phyloP scores from a whole-genome alignment of 2,329 filamentous ascomycete genomes.

The Emydomyces testavorans region DNA sequence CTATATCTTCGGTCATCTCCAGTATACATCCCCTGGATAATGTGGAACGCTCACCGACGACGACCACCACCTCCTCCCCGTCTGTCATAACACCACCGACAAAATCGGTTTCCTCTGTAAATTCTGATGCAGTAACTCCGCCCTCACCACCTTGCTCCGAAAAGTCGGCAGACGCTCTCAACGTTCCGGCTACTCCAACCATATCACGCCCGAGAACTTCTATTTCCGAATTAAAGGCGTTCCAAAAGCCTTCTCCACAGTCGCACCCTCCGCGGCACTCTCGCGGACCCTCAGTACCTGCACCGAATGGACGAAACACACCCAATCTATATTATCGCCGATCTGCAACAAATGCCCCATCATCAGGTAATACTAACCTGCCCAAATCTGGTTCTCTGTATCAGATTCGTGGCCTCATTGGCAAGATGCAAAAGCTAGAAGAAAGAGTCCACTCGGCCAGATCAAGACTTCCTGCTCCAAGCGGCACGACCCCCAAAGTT shows the following conservation, averaged over 20 bases:
- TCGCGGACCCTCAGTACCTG: conserved; percentile 49
- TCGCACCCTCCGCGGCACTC: conserved; percentile 39
- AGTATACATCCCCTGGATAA: conserved; percentile 35
- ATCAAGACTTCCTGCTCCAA: conserved; percentile 78
- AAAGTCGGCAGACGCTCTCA: conserved; percentile 52
- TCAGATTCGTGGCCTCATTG: conserved; percentile 86
- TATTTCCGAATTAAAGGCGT: conserved; percentile 40
- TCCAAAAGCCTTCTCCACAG: conserved; percentile 43
- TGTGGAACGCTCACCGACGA: conserved; percentile 55
- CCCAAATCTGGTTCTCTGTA: conserved; percentile 56
- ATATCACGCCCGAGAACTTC: conserved; percentile 34
- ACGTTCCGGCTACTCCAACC: conserved; percentile 43
- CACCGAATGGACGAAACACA: conserved; percentile 36
- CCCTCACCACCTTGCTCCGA: conserved; percentile 93
- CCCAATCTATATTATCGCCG: conserved; percentile 35
- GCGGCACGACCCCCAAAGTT: conserved; percentile 61
- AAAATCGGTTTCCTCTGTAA: conserved; percentile 51
- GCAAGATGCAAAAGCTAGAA: conserved; percentile 94
- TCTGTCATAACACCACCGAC: conserved; percentile 75
- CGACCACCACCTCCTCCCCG: conserved; percentile 69
- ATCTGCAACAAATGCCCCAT: conserved; percentile 8
- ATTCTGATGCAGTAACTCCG: conserved; percentile 63
- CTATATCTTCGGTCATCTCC: conserved; percentile 22
- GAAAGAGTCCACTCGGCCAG: conserved; percentile 82
- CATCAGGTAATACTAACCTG: conserved; percentile 17